Base-by-base conservation (phyloP, 768 basidiomycete species). In the Lactarius deliciosus region DNA sequence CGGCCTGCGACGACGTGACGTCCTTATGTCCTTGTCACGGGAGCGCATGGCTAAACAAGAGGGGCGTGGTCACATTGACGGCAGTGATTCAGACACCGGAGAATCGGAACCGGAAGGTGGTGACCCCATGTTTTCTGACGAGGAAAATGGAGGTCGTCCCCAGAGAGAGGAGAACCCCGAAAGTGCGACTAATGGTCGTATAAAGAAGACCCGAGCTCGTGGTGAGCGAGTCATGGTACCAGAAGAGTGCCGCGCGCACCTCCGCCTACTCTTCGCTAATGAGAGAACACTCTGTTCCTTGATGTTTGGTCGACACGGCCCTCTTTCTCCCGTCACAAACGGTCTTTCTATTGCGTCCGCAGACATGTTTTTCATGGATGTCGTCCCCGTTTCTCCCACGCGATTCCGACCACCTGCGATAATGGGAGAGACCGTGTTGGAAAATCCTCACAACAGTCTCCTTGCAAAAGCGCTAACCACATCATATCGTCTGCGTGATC, bases 321-420 rank as follows among this genome's bases (percentile, higher is more conserved):
- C 90, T 7, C 89, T 91, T 70, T 84, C 92, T 4, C 81, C 81
- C 38, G 75, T 90, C 55, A 82, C 82, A 22, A 74, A 84, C 28
- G 85, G 84, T 59, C 81, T 93, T 10, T 86, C 86, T 8, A 77
- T 84, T 36, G 90, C 90, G 10, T 89, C 87, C 36, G 90, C 95
- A 54, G 97, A 98, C 75, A 94, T 98, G 85, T 98, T 98, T 78
- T 99, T 99, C 82, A 81, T 98, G 80, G 92, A 96, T 40, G 94
- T 92, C 61, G 76, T 99, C 25, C 87, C 94, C 36, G 91, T 98
- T 22, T 85, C 95, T 18, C 97, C 97, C 18, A 96, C 94, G 8
- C 91, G 96, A 41, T 99, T 98, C 82, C 88, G 97, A 56, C 97
- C 97, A 4, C 91, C 97, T 3, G 85, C 93, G 2, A 90, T 88